phyloP scores from a whole-genome alignment of 495 filamentous ascomycete species.

The Sabuloglossum arenarium region DNA sequence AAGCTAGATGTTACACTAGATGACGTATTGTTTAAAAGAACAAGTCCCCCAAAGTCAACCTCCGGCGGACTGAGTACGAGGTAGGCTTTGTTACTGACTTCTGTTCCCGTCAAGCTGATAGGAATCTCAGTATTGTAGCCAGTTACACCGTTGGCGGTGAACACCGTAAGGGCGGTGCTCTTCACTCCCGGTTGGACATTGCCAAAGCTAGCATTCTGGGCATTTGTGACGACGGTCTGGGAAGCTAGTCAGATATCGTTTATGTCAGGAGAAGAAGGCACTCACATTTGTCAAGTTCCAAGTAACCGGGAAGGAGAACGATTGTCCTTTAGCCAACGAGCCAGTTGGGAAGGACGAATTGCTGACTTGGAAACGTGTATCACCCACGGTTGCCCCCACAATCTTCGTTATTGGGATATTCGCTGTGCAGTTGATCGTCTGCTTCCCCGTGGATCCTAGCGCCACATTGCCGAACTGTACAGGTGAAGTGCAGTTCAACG shows the following conservation, averaged over 20 bases:
- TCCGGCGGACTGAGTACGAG: conserved; percentile 14
- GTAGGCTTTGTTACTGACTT: conserved; percentile 13
- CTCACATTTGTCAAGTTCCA: conserved; percentile 15
- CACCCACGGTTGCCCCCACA: conserved; percentile 12
- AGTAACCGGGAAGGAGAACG: conserved; percentile 19
- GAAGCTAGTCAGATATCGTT: neutral
- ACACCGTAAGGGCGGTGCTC: conserved; percentile 13
- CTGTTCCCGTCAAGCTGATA: conserved; percentile 15
- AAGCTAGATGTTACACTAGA: conserved; percentile 12
- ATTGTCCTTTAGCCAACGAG: conserved; percentile 12
- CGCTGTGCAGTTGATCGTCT: conserved; percentile 17
- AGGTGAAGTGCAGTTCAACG: conserved; percentile 19
- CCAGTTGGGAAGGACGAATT: conserved; percentile 17
- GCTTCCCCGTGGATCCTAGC: conserved; percentile 13
- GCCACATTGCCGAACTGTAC: conserved; percentile 24
- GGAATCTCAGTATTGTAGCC: conserved; percentile 15
- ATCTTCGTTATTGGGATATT: conserved; percentile 17
- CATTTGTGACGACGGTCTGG: conserved; percentile 15
- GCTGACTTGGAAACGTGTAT: conserved; percentile 13
- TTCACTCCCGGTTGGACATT: conserved; percentile 14
- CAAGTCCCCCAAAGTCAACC: conserved; percentile 19
- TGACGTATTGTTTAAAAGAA: conserved; percentile 12
- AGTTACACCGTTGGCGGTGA: conserved; percentile 15
- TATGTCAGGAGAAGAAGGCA: neutral
- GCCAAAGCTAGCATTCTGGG: conserved; percentile 13